Evolutionary conservation across 805 yeast species (phyloP), one percentile per base, ranked within the genome.

Genomic region (Maudiozyma serrabonitensis): DNA sequence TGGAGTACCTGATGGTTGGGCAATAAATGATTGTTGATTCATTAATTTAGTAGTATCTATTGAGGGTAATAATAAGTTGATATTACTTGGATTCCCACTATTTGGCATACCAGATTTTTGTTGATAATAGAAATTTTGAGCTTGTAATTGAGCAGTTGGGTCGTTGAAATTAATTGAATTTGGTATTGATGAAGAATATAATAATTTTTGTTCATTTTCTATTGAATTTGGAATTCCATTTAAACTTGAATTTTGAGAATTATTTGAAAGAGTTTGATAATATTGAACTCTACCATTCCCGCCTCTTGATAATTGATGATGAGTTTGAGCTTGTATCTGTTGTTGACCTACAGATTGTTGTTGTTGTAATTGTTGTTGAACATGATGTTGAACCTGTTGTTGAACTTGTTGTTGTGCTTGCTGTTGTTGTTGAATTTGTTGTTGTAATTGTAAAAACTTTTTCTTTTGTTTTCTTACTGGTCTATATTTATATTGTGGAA

Each of bases 401-500:
- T 52, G 54, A 11, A 15, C 16, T 21, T 40, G 48, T 34, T 45
- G 40, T 26, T 41, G 42, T 26, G 41, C 43, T 34, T 48, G 37
- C 13, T 39, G 42, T 23, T 39, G 42, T 3, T 39, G 47, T 43
- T 48, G 52, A 43, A 49, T n/a, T 41, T 39, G 42, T 31, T 50
- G 28, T 23, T 52, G 35, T 50, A 69, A 54, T 40, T 35, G 25
- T 40, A 38, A 9, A 41, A 39, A 18, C 28, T 39, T 46, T 31
- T 47, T 52, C 35, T 45, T 45, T 4, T 46, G 40, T 42, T 46
- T 52, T 13, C 55, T 52, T 25, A 55, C 51, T 26, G 95, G 95
- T 32, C 86, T 78, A 66, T 88, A 88, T 56, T 91, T 79, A 68
- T 88, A 88, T 49, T 88, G 88, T 4, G 96, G 96, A 63, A 87